Conservation (phyloP, 176 grass and related monocot genomes). For the Aegilops bicornis region DNA sequence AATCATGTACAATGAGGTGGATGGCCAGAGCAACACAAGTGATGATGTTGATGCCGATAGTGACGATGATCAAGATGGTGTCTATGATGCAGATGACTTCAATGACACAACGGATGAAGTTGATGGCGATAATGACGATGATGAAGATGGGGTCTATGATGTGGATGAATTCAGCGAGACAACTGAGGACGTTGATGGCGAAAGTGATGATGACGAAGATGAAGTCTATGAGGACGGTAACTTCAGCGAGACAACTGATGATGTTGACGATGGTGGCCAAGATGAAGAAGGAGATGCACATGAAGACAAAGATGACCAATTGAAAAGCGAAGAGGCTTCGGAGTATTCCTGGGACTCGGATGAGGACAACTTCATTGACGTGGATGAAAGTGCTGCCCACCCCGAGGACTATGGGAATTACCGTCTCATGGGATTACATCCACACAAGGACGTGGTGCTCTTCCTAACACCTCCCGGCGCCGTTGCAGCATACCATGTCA, state of each 20-base stretch:
- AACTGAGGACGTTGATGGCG: no score
- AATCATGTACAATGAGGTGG: neutral
- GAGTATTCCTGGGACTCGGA: neutral
- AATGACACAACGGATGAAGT: no score
- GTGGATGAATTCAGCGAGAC: no score
- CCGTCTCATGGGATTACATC: neutral
- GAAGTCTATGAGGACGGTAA: no score
- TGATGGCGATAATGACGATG: no score
- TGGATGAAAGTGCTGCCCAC: neutral
- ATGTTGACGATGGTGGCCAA: neutral
- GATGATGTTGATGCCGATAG: neutral
- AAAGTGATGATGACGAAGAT: no score
- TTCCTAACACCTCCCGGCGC: rapidly evolving
- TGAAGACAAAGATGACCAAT: neutral
- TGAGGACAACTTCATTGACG: neutral
- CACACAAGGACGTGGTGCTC: neutral
- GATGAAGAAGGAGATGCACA: neutral
- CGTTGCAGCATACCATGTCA: neutral
- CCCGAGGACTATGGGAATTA: neutral
- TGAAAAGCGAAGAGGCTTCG: neutral
- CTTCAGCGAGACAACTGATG: neutral
- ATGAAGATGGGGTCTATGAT: no score
- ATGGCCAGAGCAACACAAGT: neutral
- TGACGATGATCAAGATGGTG: neutral
- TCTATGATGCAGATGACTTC: no score